Conservation (phyloP, 371 early-diverging fungal species). For the Lichtheimia corymbifera region DNA sequence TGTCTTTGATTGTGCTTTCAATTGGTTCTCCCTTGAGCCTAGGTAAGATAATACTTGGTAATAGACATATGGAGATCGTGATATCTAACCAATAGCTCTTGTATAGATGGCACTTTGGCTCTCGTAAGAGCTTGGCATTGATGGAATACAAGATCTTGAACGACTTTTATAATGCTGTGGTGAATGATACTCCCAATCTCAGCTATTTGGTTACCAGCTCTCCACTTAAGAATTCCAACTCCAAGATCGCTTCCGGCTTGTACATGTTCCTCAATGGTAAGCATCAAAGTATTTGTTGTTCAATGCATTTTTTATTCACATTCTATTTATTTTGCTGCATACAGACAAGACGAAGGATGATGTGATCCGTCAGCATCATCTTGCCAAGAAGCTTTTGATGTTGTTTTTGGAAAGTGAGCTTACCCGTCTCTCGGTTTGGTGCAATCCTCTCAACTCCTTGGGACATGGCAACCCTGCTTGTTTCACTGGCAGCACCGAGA, state of each 20-base stretch:
- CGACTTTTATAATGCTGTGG: constrained; percentile 67
- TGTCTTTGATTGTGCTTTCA: constrained; percentile 66
- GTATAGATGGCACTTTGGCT: constrained; percentile 66
- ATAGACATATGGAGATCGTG: background rate
- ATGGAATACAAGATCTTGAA: constrained; percentile 69
- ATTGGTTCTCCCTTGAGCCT: constrained; percentile 76
- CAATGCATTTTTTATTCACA: background rate
- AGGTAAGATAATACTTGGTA: constrained; percentile 37
- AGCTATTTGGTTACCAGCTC: constrained; percentile 52
- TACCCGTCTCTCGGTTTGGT: constrained; percentile 80
- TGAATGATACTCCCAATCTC: constrained; percentile 65
- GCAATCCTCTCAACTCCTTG: constrained; percentile 63
- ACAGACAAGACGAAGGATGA: constrained; percentile 44
- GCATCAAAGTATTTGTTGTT: background rate
- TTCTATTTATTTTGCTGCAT: background rate
- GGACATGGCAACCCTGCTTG: constrained; percentile 46
- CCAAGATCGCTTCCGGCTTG: constrained; percentile 42
- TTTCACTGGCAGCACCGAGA: constrained; percentile 44
- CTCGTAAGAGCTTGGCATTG: constrained; percentile 65
- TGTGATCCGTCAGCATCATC: constrained; percentile 28
- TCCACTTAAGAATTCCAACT: constrained; percentile 37
- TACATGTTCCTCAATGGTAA: constrained; percentile 47
- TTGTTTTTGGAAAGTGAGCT: constrained; percentile 89
- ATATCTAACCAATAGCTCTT: background rate
- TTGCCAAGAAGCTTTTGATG: constrained; percentile 59